These are phyloP conservation scores for Pholiota microspora DNA, from an alignment of 768 basidiomycete genomes.

Conservation along the genomic window DNA sequence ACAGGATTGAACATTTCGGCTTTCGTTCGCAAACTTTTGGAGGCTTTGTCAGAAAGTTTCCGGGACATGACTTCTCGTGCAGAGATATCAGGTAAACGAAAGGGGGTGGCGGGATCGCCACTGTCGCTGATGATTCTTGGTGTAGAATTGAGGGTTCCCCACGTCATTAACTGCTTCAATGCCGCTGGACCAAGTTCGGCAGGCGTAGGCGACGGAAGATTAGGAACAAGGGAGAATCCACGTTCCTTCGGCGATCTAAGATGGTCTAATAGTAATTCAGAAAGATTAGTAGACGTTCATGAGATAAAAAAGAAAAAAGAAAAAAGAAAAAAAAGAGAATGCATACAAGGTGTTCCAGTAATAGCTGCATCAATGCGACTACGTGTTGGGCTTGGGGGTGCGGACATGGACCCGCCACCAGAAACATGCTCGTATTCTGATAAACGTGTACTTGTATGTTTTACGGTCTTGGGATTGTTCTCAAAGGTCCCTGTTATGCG, in stretches of 20 bases:
- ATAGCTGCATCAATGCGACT: slow-evolving; percentile 94
- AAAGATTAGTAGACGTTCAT: too few relatives aligned
- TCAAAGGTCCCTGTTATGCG: slow-evolving; percentile 35
- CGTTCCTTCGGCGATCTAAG: slow-evolving; percentile 52
- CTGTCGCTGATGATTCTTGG: slow-evolving; percentile 68
- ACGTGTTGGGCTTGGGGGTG: slow-evolving; percentile 85
- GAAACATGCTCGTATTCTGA: slow-evolving; percentile 61
- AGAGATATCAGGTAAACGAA: slow-evolving; percentile 76
- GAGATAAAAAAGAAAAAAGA: slow-evolving; percentile 12
- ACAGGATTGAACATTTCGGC: slow-evolving; percentile 57
- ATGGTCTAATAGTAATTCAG: slow-evolving; percentile 44
- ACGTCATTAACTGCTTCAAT: slow-evolving; percentile 94
- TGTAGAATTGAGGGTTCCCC: slow-evolving; percentile 91
- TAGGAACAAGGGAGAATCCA: slow-evolving; percentile 77
- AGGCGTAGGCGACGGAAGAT: slow-evolving; percentile 85
- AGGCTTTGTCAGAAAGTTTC: slow-evolving; percentile 77
- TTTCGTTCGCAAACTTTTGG: slow-evolving; percentile 76
- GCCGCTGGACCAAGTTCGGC: slow-evolving; percentile 77
- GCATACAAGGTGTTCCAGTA: slow-evolving; percentile 84
- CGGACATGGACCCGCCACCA: slow-evolving; percentile 41
- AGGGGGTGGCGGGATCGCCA: slow-evolving; percentile 54
- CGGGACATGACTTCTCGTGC: slow-evolving; percentile 80
- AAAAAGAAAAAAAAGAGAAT: background rate
- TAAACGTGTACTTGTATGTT: slow-evolving; percentile 80
- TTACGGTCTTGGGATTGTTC: slow-evolving; percentile 53